These are phyloP conservation scores for Cordyceps fumosorosea DNA, from an alignment of 2,329 filamentous ascomycete species.

Conservation along the genomic window DNA sequence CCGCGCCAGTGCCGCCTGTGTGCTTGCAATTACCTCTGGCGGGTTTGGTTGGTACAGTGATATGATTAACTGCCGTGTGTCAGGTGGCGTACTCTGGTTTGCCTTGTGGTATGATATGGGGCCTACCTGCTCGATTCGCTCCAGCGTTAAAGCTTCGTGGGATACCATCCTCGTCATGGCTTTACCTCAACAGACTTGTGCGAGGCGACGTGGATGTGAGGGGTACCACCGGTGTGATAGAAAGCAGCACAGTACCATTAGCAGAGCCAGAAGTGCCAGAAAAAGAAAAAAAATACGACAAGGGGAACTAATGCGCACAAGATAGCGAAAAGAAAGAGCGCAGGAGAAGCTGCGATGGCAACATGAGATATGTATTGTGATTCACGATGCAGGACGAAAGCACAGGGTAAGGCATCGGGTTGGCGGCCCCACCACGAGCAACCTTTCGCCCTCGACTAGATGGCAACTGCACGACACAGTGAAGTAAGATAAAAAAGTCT, in stretches of 20 bases:
- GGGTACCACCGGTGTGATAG: not conserved
- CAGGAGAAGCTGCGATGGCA: not conserved
- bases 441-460: not conserved
- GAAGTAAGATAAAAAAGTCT: too few relatives aligned
- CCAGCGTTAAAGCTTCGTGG: not conserved
- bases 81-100: not conserved
- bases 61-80: conserved; percentile 36
- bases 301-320: not conserved
- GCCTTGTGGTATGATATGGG: too few relatives aligned
- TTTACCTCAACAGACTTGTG: not conserved
- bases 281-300: not conserved
- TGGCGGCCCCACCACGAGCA: not conserved
- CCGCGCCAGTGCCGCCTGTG: conserved; percentile 68
- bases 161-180: not conserved
- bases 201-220: not conserved
- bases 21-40: conserved; percentile 40
- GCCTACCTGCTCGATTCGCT: conserved; percentile 12
- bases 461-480: too few relatives aligned
- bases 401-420: not conserved
- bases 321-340: not conserved
- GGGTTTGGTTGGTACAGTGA: conserved; percentile 47
- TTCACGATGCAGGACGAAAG: not conserved
- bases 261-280: not conserved
- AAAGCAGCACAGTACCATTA: not conserved
- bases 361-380: not conserved